Evolutionary conservation across 73 alveolate genomes (phyloP).

Genomic region (Paramecium tetraurelia): DNA sequence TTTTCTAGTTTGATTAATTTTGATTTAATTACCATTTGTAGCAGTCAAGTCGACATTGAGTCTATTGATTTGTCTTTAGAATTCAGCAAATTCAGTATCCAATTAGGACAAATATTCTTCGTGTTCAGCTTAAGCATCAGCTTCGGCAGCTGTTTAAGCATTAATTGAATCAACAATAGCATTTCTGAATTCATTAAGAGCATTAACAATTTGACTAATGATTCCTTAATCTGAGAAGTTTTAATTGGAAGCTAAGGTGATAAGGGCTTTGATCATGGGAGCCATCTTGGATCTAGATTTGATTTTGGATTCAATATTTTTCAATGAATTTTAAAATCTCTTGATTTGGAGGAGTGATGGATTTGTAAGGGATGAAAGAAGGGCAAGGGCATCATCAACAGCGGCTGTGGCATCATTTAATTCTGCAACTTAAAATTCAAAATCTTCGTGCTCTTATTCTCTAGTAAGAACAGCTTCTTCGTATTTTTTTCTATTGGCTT

Average conservation of each 20-base stretch:
- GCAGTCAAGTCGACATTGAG: not conserved
- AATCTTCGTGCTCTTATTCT: conserved; percentile 44
- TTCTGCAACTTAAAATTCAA: conserved; percentile 29
- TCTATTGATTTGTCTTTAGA: conserved; percentile 37
- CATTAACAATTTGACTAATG: not conserved
- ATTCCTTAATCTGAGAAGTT: not conserved
- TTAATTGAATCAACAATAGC: conserved; percentile 12
- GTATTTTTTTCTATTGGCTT: conserved; percentile 29
- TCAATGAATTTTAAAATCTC: conserved; percentile 43
- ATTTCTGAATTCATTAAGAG: conserved; percentile 35
- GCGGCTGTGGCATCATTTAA: conserved; percentile 44
- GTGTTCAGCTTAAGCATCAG: not conserved
- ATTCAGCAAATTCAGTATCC: conserved; percentile 22
- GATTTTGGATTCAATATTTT: conserved; percentile 26
- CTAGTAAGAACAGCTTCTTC: conserved; percentile 38
- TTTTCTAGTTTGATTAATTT: not conserved
- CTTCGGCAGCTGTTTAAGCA: conserved; percentile 5
- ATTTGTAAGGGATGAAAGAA: conserved; percentile 14
- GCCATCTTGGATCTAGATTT: conserved; percentile 47
- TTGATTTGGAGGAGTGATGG: conserved; percentile 41
- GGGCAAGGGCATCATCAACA: conserved; percentile 44
- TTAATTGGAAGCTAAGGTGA: conserved; percentile 44
- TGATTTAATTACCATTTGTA: not conserved
- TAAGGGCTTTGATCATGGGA: conserved; percentile 34
- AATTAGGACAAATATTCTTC: not conserved